These are phyloP conservation scores for Pisolithus sp. DNA, from an alignment of 768 basidiomycete genomes.

Conservation along the genomic window DNA sequence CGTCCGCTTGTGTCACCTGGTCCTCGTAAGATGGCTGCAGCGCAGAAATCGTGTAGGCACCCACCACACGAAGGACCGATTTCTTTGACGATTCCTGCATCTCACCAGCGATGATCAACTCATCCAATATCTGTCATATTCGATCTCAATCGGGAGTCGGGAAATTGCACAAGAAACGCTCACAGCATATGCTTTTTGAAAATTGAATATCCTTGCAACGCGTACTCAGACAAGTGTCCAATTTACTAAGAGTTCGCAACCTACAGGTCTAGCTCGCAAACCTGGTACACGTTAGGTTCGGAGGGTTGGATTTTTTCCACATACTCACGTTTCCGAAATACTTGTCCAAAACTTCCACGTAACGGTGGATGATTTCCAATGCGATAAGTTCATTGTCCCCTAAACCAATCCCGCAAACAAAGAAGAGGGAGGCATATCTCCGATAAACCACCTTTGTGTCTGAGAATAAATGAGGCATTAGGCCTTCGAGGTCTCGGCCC, in stretches of 20 bases:
- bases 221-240: not conserved
- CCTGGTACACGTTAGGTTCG: slow-evolving; percentile 34
- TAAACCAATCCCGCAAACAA: slow-evolving; percentile 79
- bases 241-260: slow-evolving; percentile 14
- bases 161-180: slow-evolving; percentile 10
- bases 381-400: slow-evolving; percentile 89
- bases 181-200: slow-evolving; percentile 91
- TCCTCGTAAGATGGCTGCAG: not conserved
- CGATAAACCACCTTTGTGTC: slow-evolving; percentile 89
- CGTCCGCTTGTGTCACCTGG: slow-evolving; percentile 82
- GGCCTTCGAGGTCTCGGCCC: not conserved
- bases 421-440: slow-evolving; percentile 93
- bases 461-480: slow-evolving; percentile 19
- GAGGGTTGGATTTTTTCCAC: not conserved
- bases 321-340: slow-evolving; percentile 44
- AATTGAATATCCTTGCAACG: slow-evolving; percentile 82
- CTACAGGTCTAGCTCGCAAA: slow-evolving; percentile 90
- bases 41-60: slow-evolving; percentile 9
- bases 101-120: slow-evolving; percentile 90
- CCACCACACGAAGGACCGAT: slow-evolving; percentile 54
- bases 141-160: slow-evolving; percentile 12
- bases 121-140: slow-evolving; percentile 68
- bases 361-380: slow-evolving; percentile 90
- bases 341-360: slow-evolving; percentile 78
- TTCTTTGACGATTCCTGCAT: slow-evolving; percentile 88